These are phyloP conservation scores for Diaporthe sp. DNA, from an alignment of 2,329 filamentous ascomycete species.

Conservation along the genomic window DNA sequence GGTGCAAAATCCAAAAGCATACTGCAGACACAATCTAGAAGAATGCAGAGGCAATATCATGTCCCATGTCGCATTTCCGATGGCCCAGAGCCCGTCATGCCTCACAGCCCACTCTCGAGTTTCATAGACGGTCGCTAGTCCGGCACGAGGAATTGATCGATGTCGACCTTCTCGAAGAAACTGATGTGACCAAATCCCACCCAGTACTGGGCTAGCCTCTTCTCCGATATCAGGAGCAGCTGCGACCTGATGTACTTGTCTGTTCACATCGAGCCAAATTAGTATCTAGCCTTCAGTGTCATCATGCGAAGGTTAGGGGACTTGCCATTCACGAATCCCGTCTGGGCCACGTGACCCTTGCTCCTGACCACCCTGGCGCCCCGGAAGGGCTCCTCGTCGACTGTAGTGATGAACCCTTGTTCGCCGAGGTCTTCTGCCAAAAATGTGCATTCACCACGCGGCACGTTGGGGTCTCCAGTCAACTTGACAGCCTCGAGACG, in stretches of 20 bases:
- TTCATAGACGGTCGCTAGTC: neutral
- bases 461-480: slow-evolving; percentile 92
- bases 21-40: too few species aligned
- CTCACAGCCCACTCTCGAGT: neutral
- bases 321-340: slow-evolving; percentile 80
- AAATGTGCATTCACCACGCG: slow-evolving; percentile 87
- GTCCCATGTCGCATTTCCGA: neutral
- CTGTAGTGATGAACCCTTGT: slow-evolving; percentile 72
- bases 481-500: slow-evolving; percentile 88
- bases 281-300: neutral
- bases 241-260: slow-evolving; percentile 82
- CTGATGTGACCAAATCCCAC: slow-evolving; percentile 71
- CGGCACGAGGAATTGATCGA: slow-evolving; percentile 61
- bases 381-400: slow-evolving; percentile 77
- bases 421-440: slow-evolving; percentile 82
- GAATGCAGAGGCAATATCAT: neutral
- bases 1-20: neutral
- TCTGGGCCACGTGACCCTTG: slow-evolving; percentile 81
- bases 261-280: slow-evolving; percentile 50
- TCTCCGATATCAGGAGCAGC: slow-evolving; percentile 82
- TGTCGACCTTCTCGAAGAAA: slow-evolving; percentile 71
- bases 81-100: neutral
- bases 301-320: slow-evolving; percentile 35
- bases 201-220: slow-evolving; percentile 88
- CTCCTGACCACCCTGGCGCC: slow-evolving; percentile 81